Percentiles rank a stretch among this genome's conserved stretches.
phyloP scores from a whole-genome alignment of 805 yeast genomes.

The Yamadazyma phyllophila region DNA sequence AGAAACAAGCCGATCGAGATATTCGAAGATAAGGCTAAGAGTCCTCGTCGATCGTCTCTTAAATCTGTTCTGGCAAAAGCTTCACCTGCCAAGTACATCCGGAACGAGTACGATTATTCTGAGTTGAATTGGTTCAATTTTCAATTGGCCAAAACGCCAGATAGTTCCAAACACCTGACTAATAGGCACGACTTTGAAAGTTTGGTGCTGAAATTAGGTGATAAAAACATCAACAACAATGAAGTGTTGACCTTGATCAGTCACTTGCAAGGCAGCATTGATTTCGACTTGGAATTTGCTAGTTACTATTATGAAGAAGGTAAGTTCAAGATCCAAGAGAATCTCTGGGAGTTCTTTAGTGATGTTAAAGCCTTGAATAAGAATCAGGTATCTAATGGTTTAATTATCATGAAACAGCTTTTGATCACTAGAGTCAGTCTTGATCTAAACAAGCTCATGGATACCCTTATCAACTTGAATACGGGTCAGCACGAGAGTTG shows the following conservation, averaged over 20 bases:
- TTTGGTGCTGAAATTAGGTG: slow-evolving; percentile 7
- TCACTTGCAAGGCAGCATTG: slow-evolving; percentile 16
- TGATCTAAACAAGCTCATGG: slow-evolving; percentile 18
- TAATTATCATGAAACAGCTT: slow-evolving; percentile 36
- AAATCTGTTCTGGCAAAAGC: not conserved
- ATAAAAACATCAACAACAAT: slow-evolving; percentile 3
- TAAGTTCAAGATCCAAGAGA: slow-evolving; percentile 13
- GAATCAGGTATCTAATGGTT: slow-evolving; percentile 25
- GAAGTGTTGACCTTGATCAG: slow-evolving; percentile 12
- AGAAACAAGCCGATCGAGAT: slow-evolving; percentile 36
- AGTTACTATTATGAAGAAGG: slow-evolving; percentile 19
- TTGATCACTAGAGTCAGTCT: slow-evolving; percentile 26
- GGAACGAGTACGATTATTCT: slow-evolving; percentile 27
- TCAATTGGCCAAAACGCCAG: slow-evolving; percentile 23
- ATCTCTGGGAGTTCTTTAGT: slow-evolving; percentile 17
- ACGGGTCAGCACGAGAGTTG: slow-evolving; percentile 1
- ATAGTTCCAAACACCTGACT: slow-evolving; percentile 8
- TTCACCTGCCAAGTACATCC: not conserved
- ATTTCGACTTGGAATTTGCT: slow-evolving; percentile 15
- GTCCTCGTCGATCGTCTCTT: slow-evolving; percentile 6
- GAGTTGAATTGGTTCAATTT: slow-evolving; percentile 41
- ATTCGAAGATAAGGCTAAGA: slow-evolving; percentile 35
- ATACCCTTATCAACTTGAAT: slow-evolving; percentile 16
- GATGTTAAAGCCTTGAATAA: slow-evolving; percentile 5
- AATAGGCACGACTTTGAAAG: slow-evolving; percentile 8